Evolutionary conservation across 2,329 filamentous ascomycete genomes (phyloP).

Genomic region (Scolecobasidium constrictum): DNA sequence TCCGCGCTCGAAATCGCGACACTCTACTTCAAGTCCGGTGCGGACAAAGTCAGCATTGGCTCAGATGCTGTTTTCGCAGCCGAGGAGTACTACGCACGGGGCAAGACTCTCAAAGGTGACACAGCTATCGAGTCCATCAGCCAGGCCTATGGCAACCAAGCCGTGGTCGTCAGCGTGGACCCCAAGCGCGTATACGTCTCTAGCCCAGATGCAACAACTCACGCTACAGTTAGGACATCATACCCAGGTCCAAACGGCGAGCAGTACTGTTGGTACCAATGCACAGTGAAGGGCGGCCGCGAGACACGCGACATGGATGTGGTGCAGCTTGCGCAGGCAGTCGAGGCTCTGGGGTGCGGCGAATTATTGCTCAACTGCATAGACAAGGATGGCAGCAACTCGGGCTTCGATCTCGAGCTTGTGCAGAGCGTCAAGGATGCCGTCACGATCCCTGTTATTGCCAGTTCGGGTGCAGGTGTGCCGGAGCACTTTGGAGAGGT

Average conservation of each 20-base stretch:
- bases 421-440: constrained; percentile 80
- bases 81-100: constrained; percentile 72
- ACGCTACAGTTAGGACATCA: constrained; percentile 64
- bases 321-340: constrained; percentile 73
- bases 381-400: constrained; percentile 90
- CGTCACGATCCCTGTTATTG: constrained; percentile 87
- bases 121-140: constrained; percentile 96
- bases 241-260: constrained; percentile 66
- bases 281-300: constrained; percentile 89
- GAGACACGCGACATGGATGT: constrained; percentile 94
- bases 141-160: constrained; percentile 86
- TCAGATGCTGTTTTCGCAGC: constrained; percentile 89
- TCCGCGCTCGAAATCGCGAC: constrained; percentile 86
- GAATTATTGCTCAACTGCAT: constrained; percentile 97
- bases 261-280: constrained; percentile 88
- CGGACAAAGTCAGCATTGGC: constrained; percentile 95
- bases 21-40: constrained; percentile 94
- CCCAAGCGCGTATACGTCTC: constrained; percentile 81
- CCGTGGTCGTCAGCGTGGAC: constrained; percentile 91
- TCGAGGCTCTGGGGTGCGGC: constrained; percentile 90
- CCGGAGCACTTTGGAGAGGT: constrained; percentile 86
- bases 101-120: constrained; percentile 59
- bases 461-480: constrained; percentile 81
- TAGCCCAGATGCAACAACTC: constrained; percentile 55
- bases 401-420: constrained; percentile 87